Conservation (phyloP, 306 rosid species). For the Purshia tridentata region DNA sequence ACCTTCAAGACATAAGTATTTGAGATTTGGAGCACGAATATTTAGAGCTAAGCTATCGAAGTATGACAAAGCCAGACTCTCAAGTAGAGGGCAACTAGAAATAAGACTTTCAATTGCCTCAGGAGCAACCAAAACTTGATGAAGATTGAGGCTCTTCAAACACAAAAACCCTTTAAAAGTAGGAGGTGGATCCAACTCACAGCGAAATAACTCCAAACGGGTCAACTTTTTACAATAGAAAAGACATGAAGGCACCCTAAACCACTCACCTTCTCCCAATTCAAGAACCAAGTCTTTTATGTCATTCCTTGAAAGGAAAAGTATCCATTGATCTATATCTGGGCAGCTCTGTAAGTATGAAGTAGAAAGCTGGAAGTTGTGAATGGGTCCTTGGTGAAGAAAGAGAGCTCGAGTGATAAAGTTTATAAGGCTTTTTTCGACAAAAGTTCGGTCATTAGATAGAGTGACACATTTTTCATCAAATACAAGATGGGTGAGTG, state of each 20-base stretch:
- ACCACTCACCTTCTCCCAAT: slow-evolving; percentile 71
- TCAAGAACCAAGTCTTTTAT: slow-evolving; percentile 70
- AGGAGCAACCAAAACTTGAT: slow-evolving; percentile 62
- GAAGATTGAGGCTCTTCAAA: slow-evolving; percentile 71
- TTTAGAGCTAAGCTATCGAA: slow-evolving; percentile 64
- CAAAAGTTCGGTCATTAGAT: slow-evolving; percentile 31
- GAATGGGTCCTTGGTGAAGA: slow-evolving; percentile 92
- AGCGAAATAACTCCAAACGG: slow-evolving; percentile 64
- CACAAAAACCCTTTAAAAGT: slow-evolving; percentile 58
- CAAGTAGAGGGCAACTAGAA: slow-evolving; percentile 67
- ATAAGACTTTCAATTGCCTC: slow-evolving; percentile 78
- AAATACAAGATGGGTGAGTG: slow-evolving; percentile 64
- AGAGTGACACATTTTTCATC: slow-evolving; percentile 58
- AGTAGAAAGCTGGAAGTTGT: slow-evolving; percentile 68
- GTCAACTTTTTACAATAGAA: slow-evolving; percentile 63
- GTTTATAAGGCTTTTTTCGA: slow-evolving; percentile 43
- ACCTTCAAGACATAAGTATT: slow-evolving; percentile 74
- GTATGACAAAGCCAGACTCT: slow-evolving; percentile 66
- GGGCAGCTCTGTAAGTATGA: slow-evolving; percentile 58
- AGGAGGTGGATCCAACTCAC: slow-evolving; percentile 79
- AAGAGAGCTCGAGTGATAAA: slow-evolving; percentile 64
- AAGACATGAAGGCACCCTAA: slow-evolving; percentile 75
- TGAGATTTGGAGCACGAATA: slow-evolving; percentile 76
- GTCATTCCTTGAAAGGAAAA: slow-evolving; percentile 78
- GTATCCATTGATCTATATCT: slow-evolving; percentile 85